These are phyloP conservation scores for Hydnomerulius pinastri DNA, from an alignment of 768 basidiomycete species.

Conservation along the genomic window DNA sequence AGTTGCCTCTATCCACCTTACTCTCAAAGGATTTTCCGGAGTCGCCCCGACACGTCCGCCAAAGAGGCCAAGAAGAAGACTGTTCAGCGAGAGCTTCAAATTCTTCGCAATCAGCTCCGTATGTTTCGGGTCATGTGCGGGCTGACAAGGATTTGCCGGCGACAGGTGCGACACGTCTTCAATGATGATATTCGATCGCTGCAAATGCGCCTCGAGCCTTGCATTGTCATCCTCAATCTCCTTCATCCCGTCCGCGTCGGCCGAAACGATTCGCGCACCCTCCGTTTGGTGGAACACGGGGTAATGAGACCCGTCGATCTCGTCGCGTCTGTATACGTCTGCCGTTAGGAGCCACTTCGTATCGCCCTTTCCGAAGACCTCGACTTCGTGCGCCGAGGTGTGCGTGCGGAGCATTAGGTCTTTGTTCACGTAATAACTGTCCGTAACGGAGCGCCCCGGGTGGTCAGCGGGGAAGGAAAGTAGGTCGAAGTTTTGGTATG, in stretches of 20 bases:
- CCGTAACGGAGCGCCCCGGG: conserved; percentile 85
- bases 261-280: conserved; percentile 80
- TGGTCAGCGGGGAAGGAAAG: conserved; percentile 93
- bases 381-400: conserved; percentile 98
- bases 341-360: conserved; percentile 90
- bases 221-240: conserved; percentile 74
- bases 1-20: conserved; percentile 97
- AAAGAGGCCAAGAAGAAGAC: conserved; percentile 81
- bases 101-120: conserved; percentile 79
- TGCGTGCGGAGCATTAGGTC: conserved; percentile 94
- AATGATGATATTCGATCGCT: conserved; percentile 76
- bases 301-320: conserved; percentile 95
- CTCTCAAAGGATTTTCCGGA: conserved; percentile 70
- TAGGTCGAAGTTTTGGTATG: conserved; percentile 93
- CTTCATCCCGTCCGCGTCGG: conserved; percentile 55
- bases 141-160: conserved; percentile 78
- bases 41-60: conserved; percentile 54
- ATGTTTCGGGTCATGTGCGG: conserved; percentile 69
- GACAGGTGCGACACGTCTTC: conserved; percentile 81
- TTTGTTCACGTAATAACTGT: conserved; percentile 95
- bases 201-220: conserved; percentile 58
- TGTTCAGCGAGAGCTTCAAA: conserved; percentile 87
- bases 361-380: conserved; percentile 75
- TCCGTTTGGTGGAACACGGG: conserved; percentile 99
- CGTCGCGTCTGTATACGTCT: conserved; percentile 97